Base-by-base conservation (phyloP, 1,139 yeast species). In the Pichia sp. region DNA sequence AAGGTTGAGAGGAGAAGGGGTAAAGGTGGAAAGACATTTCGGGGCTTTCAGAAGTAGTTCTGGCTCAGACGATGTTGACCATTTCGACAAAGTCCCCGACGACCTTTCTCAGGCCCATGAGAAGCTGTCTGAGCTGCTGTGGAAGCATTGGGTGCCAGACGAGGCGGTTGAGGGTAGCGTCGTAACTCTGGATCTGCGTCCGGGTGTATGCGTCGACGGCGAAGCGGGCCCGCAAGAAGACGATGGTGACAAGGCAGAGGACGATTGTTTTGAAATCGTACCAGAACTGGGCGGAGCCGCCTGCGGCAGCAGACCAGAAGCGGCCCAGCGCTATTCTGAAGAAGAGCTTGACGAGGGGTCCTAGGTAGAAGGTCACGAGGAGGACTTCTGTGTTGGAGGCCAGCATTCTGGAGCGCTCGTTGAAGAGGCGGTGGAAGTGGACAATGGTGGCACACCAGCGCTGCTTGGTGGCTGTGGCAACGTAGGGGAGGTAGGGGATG, bases 361-460 rank as follows among this genome's bases (percentile, higher is more conserved):
- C 50, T 1, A 65, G 12, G 40, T 62, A 67, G 3, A 62, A 59
- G 4, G 63, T 49, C 6, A 72, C 60, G 31, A 64, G 54, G 53
- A 77, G 66, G 29, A 78, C 63, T 61, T 80, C 84, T 42, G 78
- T 68, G 57, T 73, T 74, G 8, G 84, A 74, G 7, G 84, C 83
- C 51, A 78, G 62, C 58, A 69, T 66, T 51, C 78, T 67, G 1
- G 83, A 81, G 53, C 70, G 74, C 55, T 78, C 80, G 64, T 78
- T 75, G 63, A 68, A 77, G 20, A 66, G 65, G 36, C 71, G 61
- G n/a, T 77, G 70, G 57, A 79, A 73, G 29, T 65, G 63, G 41
- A 68, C 65, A 53, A 79, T 75, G 6, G 42, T 17, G 24, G 50
- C 27, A 34, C 60, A 48, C 48, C 60, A 55, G 7, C 50, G 43